A percentile compares a stretch with the other conserved stretches of the same genome.
phyloP scores from a whole-genome alignment of 441 rosid species.

The Gossypium armourianum region DNA sequence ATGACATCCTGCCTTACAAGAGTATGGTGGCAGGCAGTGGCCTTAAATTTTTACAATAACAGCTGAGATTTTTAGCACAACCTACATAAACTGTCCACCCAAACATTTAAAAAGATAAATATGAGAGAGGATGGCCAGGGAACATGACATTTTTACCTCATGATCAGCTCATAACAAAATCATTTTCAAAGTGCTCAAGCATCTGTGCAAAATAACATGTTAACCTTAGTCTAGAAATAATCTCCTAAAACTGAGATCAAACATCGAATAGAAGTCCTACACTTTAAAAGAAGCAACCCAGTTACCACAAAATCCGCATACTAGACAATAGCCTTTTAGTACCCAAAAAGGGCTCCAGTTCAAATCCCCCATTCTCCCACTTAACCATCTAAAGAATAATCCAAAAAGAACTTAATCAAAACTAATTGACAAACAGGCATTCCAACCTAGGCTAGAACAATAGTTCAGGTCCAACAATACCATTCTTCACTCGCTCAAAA shows the following conservation, averaged over 20 bases:
- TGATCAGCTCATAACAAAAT: neutral
- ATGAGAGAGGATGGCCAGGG: neutral
- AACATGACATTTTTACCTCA: neutral
- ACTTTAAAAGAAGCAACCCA: neutral
- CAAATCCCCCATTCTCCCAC: neutral
- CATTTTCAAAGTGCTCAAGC: neutral
- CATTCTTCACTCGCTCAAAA: neutral
- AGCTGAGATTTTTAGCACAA: neutral
- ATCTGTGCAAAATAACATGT: neutral
- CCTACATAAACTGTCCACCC: neutral
- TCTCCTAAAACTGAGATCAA: conserved; percentile 1
- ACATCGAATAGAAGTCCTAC: conserved; percentile 1
- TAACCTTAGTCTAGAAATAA: neutral
- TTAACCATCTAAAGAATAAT: conserved; percentile 1
- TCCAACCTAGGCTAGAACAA: neutral
- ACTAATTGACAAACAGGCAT: neutral
- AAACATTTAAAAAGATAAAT: neutral
- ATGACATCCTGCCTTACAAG: neutral
- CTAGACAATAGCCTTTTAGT: neutral
- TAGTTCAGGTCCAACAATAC: neutral
- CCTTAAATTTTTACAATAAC: neutral
- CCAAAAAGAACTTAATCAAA: neutral
- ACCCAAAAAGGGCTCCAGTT: conserved; percentile 1
- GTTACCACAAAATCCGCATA: neutral
- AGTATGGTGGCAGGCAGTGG: neutral